These are phyloP conservation scores for Trichoderma atroviride DNA, from an alignment of 2,329 filamentous ascomycete genomes.

Conservation along the genomic window DNA sequence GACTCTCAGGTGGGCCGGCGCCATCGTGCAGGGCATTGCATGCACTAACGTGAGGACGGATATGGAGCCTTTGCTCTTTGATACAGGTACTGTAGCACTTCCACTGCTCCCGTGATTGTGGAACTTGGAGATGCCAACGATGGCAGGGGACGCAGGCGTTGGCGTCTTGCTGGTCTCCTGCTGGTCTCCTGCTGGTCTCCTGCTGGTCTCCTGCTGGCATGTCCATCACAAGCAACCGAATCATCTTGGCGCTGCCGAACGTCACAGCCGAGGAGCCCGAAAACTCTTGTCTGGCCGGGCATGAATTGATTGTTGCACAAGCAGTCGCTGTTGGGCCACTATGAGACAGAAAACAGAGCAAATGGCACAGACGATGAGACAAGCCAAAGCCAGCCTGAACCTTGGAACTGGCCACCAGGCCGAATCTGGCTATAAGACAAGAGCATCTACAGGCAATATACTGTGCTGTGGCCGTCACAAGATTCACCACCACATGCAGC, in stretches of 20 bases:
- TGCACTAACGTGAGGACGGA: slow-evolving; percentile 1
- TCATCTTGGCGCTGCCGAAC: slow-evolving; percentile 5
- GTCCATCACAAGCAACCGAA: not conserved
- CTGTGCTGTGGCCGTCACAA: not conserved
- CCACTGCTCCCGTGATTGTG: slow-evolving; percentile 17
- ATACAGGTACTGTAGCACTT: not conserved
- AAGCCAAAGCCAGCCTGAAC: not conserved
- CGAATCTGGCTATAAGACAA: not conserved
- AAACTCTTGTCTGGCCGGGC: not conserved
- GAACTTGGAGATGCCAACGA: not conserved
- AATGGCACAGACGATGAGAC: not conserved
- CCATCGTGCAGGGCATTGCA: slow-evolving; percentile 3
- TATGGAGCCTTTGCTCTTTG: not conserved
- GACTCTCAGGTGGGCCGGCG: slow-evolving; percentile 15
- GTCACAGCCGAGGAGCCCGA: slow-evolving; percentile 19
- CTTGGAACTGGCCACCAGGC: not conserved
- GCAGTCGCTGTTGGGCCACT: not conserved
- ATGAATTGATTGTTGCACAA: not conserved
- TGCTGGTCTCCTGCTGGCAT: no score
- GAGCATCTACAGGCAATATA: not conserved
- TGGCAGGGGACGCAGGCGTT: not conserved
- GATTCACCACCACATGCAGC: slow-evolving; percentile 18
- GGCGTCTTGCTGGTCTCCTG: not conserved
- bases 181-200: no score
- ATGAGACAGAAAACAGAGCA: not conserved